Percentiles rank a stretch among this genome's conserved stretches.
These are phyloP conservation scores for Oryza meyeriana DNA, from an alignment of 176 grass and related monocot species.

Conservation along the genomic window DNA sequence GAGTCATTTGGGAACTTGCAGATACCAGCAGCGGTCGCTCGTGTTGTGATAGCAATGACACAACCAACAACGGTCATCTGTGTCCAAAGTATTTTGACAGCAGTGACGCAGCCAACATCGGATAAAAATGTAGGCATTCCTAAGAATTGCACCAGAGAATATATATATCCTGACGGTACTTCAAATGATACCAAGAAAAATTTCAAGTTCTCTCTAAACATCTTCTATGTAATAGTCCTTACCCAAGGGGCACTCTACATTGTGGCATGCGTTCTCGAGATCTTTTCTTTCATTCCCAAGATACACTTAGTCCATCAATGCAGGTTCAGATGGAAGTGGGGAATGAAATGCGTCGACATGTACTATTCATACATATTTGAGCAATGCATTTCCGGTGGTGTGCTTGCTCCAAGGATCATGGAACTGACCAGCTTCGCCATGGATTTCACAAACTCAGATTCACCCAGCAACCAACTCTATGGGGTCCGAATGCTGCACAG, in stretches of 20 bases:
- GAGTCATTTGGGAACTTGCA: background rate
- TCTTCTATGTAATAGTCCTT: slow-evolving; percentile 24
- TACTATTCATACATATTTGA: slow-evolving; percentile 16
- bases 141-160: background rate
- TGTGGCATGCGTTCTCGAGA: background rate
- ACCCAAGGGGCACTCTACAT: slow-evolving; percentile 10
- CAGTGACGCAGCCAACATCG: background rate
- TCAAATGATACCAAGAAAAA: background rate
- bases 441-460: background rate
- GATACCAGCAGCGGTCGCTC: background rate
- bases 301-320: background rate
- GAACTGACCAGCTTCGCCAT: slow-evolving; percentile 10
- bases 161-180: background rate
- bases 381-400: background rate
- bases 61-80: background rate
- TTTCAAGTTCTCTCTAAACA: background rate
- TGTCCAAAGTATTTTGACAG: background rate
- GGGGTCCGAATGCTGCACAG: background rate
- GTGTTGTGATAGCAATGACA: background rate
- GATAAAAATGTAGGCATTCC: background rate
- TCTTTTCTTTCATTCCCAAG: slow-evolving; percentile 11
- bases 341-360: background rate
- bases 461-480: background rate
- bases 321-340: background rate
- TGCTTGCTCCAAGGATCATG: background rate